Evolutionary conservation across 2,329 filamentous ascomycete genomes (phyloP), one percentile per base, ranked within the genome.

Genomic region (Diaporthe eres): DNA sequence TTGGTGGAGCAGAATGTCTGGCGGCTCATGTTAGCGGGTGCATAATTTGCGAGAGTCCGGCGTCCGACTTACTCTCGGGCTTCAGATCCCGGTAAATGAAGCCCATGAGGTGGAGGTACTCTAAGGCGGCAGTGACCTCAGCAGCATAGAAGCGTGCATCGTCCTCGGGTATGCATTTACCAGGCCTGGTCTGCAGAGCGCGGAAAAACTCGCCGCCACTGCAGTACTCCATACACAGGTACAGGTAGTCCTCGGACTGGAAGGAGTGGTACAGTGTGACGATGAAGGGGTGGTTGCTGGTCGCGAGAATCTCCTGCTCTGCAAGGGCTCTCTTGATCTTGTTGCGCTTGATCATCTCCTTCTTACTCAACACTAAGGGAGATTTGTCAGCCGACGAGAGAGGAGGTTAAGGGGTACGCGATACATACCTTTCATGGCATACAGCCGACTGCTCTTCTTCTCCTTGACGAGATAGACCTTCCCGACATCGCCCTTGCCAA

Each of bases 321-420:
- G 97, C 97, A 80, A 99, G 89, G 19, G 97, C 97, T 82, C 97
- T 92, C 90, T 99, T 99, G 87, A 99, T 99, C 90, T 99, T 99
- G 89, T 99, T 99, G 75, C 97, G 94, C 88, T 99, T 99, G 86
- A 99, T 99, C 97, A 99, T 99, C 85, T 99, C 97, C 88, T 98
- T 98, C 87, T 99, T 99, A 90, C 96, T 98, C 85, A 99, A 84
- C 8, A 99, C 97, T 98, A 82, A 22, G 72, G 22, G 37, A 3
- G 28, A 71, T 71, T 58, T 73, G 84, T 90, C 80, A 89, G 85
- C 80, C 74, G 57, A 19, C 65, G 60, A 42, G n/a, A 37, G 25
- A 44, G 17, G 10, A 13, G 10, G 51, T 22, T 58, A 25, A 31
- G 15, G 10, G 47, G 8, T 25, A 25, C n/a, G 51, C n/a, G 25